Base-by-base conservation (phyloP, 305 asterid genomes). In the Plantago lanceolata region DNA sequence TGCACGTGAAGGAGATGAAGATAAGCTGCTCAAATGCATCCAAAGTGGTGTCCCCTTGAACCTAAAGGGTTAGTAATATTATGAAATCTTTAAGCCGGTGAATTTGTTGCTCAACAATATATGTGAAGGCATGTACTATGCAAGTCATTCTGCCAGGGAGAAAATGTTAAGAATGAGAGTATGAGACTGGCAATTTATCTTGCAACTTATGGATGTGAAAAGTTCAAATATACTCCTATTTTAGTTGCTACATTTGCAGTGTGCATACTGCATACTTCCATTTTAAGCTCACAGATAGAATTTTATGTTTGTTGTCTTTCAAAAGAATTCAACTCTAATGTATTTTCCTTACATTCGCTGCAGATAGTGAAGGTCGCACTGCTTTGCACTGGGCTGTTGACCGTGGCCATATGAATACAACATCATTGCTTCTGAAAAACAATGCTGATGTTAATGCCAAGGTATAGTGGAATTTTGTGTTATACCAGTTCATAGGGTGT, bases 311-410 rank as follows among this genome's bases (percentile, higher is more conserved):
- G 44, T 16, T 29, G 31, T 19, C 44, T 19, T 55, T 28, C 20
- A 4, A 55, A 52, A 44, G 19, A 63, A 35, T 47, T 60, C 31
- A 31, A 11, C 56, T 53, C 52, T 17, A 57, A 48, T 63, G 24
- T 43, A 51, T 35, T 68, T 76, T 68, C 66, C 69, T 60, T 55
- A 68, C 61, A 63, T 48, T 61, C 57, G 73, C 60, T 73, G 77
- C 89, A 90, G 99, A 94, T 74, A 94, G 96, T 28, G 97, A 94
- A 71, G 99, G 97, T 16, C 91, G 97, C 49, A 83, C 97, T 55
- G 96, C 99, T 40, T 73, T 94, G 77, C 99, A 94, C 76, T 94
- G 96, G 99, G 99, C 99, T 74, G 97, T 94, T 20, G 99, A 94
- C 78, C 92, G 97, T 33, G 99, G 99, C 73, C 97, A 94, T 81